Evolutionary conservation across 371 early-diverging fungal genomes (phyloP).

Genomic region (Aphelidium insulamus): DNA sequence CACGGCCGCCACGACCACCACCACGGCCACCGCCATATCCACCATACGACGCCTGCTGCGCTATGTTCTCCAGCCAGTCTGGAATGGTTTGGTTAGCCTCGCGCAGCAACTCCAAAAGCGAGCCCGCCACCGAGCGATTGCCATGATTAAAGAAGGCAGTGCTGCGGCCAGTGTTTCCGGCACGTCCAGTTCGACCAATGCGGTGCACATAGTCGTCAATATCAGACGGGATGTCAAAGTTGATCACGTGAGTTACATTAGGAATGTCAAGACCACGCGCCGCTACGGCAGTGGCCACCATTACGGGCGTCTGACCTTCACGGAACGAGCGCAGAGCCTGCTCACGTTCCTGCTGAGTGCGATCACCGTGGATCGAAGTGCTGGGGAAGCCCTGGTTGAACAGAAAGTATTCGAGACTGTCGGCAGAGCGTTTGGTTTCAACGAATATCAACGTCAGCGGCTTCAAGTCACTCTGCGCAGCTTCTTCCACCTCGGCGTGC

Average conservation of each 20-base stretch:
- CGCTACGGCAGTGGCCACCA: constrained; percentile 83
- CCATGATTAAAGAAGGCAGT: constrained; percentile 27
- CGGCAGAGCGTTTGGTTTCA: constrained; percentile 54
- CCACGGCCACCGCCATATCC: too few species aligned
- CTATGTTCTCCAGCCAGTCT: constrained; percentile 14
- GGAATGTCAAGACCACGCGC: constrained; percentile 77
- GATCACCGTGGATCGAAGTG: constrained; percentile 49
- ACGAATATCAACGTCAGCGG: constrained; percentile 69
- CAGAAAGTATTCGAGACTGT: constrained; percentile 46
- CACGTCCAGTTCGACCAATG: constrained; percentile 42
- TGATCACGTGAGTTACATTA: constrained; percentile 58
- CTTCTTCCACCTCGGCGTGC: constrained; percentile 32
- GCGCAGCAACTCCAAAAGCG: constrained; percentile 22
- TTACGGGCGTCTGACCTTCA: constrained; percentile 39
- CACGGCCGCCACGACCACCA: constrained; percentile 9
- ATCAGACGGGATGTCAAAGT: constrained; percentile 53
- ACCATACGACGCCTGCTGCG: too few species aligned
- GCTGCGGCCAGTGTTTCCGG: constrained; percentile 26
- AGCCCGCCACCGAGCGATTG: constrained; percentile 17
- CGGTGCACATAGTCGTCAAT: constrained; percentile 70
- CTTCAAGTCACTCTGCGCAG: too few species aligned
- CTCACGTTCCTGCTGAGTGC: constrained; percentile 58
- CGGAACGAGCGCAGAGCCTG: constrained; percentile 50
- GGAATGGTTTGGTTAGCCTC: constrained; percentile 34
- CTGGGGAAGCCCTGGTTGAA: constrained; percentile 36